Percentiles rank a stretch among this genome's conserved stretches.
These are phyloP conservation scores for Penicillium palitans DNA, from an alignment of 2,329 filamentous ascomycete species.

Conservation along the genomic window DNA sequence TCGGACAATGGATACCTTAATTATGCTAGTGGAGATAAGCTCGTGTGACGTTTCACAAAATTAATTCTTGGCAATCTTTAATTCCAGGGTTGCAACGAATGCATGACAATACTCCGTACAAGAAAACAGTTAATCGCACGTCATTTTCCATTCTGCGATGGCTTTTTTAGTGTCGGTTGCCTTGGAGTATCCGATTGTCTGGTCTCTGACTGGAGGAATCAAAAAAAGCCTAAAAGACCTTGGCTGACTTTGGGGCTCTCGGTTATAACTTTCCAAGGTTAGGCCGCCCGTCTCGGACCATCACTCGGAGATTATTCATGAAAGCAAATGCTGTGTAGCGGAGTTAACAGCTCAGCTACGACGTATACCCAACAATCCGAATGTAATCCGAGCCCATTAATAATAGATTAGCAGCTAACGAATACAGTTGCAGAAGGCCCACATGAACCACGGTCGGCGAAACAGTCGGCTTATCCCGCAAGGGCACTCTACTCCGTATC, in stretches of 20 bases:
- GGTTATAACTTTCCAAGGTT: neutral
- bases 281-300: neutral
- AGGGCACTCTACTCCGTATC: conserved; percentile 11
- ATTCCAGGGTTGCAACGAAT: conserved; percentile 32
- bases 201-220: neutral
- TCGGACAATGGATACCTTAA: conserved; percentile 28
- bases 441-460: conserved; percentile 22
- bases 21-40: conserved; percentile 42
- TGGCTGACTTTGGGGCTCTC: neutral
- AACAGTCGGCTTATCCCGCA: conserved; percentile 26
- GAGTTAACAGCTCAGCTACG: neutral
- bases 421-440: conserved; percentile 9
- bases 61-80: conserved; percentile 33
- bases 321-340: neutral
- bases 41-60: conserved; percentile 40
- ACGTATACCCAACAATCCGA: neutral
- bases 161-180: neutral
- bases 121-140: conserved; percentile 18
- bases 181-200: neutral
- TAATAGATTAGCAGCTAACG: neutral
- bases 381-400: neutral
- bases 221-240: neutral
- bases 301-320: conserved; percentile 11
- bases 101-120: conserved; percentile 23
- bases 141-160: neutral